phyloP scores from a whole-genome alignment of 192 early-diverging fungal species.

The Piromyces sp. region DNA sequence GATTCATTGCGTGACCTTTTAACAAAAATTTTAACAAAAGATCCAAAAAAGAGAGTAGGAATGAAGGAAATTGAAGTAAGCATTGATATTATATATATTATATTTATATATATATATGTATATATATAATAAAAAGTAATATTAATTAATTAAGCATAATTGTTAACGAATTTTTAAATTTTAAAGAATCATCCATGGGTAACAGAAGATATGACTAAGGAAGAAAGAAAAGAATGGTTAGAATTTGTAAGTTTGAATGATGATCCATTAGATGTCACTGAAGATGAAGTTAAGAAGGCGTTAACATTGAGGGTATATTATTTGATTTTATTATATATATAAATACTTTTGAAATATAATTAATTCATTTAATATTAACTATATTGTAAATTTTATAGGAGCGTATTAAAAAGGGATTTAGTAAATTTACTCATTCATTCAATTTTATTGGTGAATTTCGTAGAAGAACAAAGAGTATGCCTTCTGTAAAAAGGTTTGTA shows the following conservation, averaged over 20 bases:
- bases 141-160: too few species aligned
- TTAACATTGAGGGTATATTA: conserved; percentile 45
- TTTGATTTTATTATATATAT: too few species aligned
- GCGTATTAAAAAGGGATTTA: background rate
- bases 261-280: conserved; percentile 50
- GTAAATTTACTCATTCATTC: background rate
- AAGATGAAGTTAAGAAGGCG: conserved; percentile 58
- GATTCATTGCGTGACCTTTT: conserved; percentile 55
- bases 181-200: conserved; percentile 68
- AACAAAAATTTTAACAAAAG: conserved; percentile 59
- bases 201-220: conserved; percentile 41
- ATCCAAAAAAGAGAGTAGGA: conserved; percentile 64
- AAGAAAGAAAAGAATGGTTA: conserved; percentile 44
- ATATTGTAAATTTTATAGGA: background rate
- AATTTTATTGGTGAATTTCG: background rate
- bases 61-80: conserved; percentile 68
- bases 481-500: background rate
- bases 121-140: background rate
- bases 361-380: too few species aligned
- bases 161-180: too few species aligned
- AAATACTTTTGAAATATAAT: too few species aligned
- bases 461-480: background rate
- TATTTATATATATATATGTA: conserved; percentile 1
- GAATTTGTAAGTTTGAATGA: conserved; percentile 37
- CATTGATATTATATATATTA: background rate